Evolutionary conservation across 1,139 yeast genomes (phyloP).

Genomic region (Citeromyces siamensis): DNA sequence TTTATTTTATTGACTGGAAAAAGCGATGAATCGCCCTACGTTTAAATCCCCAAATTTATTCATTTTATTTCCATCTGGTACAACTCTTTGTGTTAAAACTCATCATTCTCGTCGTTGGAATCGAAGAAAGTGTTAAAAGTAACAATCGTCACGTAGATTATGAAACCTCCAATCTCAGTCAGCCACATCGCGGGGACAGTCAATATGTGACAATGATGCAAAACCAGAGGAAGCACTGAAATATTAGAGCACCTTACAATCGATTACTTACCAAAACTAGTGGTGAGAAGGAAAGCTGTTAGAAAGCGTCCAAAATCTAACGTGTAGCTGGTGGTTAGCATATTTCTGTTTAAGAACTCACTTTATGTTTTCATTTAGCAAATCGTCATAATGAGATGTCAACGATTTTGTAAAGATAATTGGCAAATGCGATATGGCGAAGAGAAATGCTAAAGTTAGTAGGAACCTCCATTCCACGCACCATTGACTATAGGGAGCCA

Average conservation of each 20-base stretch:
- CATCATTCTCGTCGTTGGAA: conserved; percentile 28
- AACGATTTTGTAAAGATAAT: conserved; percentile 26
- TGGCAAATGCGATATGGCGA: conserved; percentile 58
- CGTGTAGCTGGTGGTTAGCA: conserved; percentile 10
- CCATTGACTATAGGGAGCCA: conserved; percentile 68
- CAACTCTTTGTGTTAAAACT: neutral
- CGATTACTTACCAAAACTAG: conserved; percentile 31
- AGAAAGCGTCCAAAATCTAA: conserved; percentile 55
- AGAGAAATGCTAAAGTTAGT: conserved; percentile 16
- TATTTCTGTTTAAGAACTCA: conserved; percentile 5
- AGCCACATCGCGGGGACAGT: conserved; percentile 45
- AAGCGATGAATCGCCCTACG: no score
- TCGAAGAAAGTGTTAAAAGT: conserved; percentile 65
- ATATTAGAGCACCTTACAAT: neutral
- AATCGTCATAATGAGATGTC: conserved; percentile 13
- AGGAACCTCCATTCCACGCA: no score
- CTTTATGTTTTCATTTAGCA: conserved; percentile 7
- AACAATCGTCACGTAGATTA: conserved; percentile 64
- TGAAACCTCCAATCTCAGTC: conserved; percentile 56
- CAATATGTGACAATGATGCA: conserved; percentile 53
- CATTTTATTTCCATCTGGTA: no score
- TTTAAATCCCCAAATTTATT: no score
- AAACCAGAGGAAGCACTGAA: conserved; percentile 42
- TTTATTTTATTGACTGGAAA: no score
- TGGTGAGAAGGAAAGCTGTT: conserved; percentile 52